Percentiles rank a stretch among this genome's conserved stretches.
These are phyloP conservation scores for Aurifilum marmelostoma DNA, from an alignment of 2,329 filamentous ascomycete genomes.

Conservation along the genomic window DNA sequence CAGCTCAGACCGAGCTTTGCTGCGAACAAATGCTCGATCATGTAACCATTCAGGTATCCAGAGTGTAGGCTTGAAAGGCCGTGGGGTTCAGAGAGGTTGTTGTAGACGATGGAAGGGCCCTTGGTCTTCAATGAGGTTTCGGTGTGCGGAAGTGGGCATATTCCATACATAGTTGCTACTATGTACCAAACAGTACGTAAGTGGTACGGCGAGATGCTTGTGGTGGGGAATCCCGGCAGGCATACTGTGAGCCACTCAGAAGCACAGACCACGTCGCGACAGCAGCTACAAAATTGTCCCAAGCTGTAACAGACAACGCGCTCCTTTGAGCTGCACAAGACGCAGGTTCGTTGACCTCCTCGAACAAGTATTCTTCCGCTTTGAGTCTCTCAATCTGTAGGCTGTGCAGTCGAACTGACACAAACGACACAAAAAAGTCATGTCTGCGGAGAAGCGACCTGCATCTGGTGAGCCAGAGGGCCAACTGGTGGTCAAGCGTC, in stretches of 20 bases:
- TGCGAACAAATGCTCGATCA: slow-evolving; percentile 27
- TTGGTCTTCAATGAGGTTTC: slow-evolving; percentile 16
- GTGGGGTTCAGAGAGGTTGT: not conserved
- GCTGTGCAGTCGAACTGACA: not conserved
- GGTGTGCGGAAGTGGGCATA: slow-evolving; percentile 5
- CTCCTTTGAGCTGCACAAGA: not conserved
- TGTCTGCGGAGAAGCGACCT: slow-evolving; percentile 91
- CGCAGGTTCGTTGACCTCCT: not conserved
- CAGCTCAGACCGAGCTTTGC: slow-evolving; percentile 28
- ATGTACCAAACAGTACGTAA: not conserved
- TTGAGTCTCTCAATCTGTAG: slow-evolving; percentile 1
- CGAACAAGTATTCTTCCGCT: not conserved
- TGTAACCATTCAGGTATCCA: slow-evolving; percentile 27
- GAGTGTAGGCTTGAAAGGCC: not conserved
- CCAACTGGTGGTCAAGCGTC: slow-evolving; percentile 86
- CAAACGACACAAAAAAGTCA: slow-evolving; percentile 41
- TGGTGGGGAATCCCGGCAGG: slow-evolving; percentile 21
- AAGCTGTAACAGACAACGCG: slow-evolving; percentile 5
- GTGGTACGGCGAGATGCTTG: slow-evolving; percentile 5
- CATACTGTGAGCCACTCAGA: slow-evolving; percentile 6
- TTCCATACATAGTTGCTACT: not conserved
- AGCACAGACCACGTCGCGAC: slow-evolving; percentile 23
- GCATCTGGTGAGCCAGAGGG: slow-evolving; percentile 82
- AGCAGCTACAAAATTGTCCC: slow-evolving; percentile 23
- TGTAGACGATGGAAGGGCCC: not conserved